Evolutionary conservation across 208 protist genomes (phyloP), one percentile per base, ranked within the genome.

Genomic region (Trypanosoma lewisi): DNA sequence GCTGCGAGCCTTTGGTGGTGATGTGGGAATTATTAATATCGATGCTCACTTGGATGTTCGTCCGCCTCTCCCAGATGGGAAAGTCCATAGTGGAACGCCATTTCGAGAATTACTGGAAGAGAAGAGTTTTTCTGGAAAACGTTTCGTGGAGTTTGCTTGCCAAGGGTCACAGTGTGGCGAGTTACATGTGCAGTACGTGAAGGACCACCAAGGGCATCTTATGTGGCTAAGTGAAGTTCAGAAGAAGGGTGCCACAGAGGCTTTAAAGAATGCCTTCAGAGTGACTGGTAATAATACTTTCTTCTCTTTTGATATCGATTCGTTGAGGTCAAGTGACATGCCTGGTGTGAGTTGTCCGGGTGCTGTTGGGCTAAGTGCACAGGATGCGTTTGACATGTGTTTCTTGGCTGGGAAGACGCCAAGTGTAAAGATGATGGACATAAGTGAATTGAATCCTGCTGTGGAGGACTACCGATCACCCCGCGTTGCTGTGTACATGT

Each of bases 21-120:
- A 53, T 41, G 62, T 91, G 9, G 80, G 70, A n/a, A 69, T 89
- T 17, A 76, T 93, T 34, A 93, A 93, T 57, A 81, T 93, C 21
- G 86, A 93, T 71, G 81, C 83, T 19, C 86, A 93, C 67, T 73
- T 93, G 12, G 86, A 93, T 63, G 86, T 93, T 14, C 68, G 86
- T 4, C 80, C 80, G 14, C 63, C 73, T 53, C 67, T 70, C 16
- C 0, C 36, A 9, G 37, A 56, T 36, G 72, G 73, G 7, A 53
- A 73, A 25, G 78, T 76, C 11, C 86, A 93, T 61, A 87, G 78
- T 9, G 86, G 86, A 5, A 81, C 76, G 8, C 86, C 86, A 1
- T 93, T 93, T 70, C 59, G 84, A 17, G 49, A 75, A 25, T 56
- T 93, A 25, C 50, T 91, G 23, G 79, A 84, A 37, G 64, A 75